Evolutionary conservation across 2,329 filamentous ascomycete genomes (phyloP), one percentile per base, ranked within the genome.

Genomic region (Monosporascus cannonballus): DNA sequence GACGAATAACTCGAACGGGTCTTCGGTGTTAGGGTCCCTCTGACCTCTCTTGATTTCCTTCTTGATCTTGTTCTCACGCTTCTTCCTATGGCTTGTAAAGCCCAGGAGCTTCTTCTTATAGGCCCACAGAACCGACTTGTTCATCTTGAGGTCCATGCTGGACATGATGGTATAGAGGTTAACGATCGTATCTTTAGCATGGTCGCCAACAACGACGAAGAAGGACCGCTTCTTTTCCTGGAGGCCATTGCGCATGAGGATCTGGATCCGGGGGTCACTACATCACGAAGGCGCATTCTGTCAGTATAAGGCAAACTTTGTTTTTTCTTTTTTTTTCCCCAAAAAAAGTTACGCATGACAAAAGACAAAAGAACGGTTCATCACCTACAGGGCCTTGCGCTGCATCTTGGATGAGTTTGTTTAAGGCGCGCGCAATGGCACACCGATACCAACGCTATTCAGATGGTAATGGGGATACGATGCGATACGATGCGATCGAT

Each of bases 151-250:
- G 68, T 96, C 90, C 67, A 89, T 86, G 62, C 84, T 88, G 49
- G 92, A 87, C 78, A 96, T 89, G 66, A 99, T 95, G 67, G 94
- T 91, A 74, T 97, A 92, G 2, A 92, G 80, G 68, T 96, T 85
- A 60, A 97, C 92, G 68, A 99, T 97, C 62, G 93, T 90, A 78
- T 99, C 94, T 72, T 99, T 99, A 61, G 91, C 85, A 54, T 85
- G 84, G 71, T 99, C 91, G 66, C 94, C 94, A 46, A 99, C 93
- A 24, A 99, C 86, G 53, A 99, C 90, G 72, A 99, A 95, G 77
- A 99, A 96, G 75, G 89, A 96, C 71, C 94, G 84, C 77, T 97
- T 97, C 82, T 96, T 96, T 71, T 96, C 91, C 71, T 89, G 90
- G 56, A 92, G 79, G 60, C 89, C 88, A 87, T 96, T 96, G 69